These are phyloP conservation scores for Mortierella sp. DNA, from an alignment of 371 early-diverging fungal species.

Conservation along the genomic window DNA sequence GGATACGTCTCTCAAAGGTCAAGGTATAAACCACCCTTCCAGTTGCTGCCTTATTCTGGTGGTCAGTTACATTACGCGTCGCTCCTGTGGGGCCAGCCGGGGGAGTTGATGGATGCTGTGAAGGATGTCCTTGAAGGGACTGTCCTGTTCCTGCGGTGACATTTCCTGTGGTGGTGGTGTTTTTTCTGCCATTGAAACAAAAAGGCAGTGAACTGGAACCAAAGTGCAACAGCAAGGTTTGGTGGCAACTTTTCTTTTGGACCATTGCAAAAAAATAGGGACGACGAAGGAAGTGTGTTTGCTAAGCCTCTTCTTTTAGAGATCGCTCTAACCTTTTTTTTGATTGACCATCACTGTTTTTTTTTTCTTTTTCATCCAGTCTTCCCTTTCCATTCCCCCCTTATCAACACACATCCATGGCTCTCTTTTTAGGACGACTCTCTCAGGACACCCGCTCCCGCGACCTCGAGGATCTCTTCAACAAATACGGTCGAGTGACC, in stretches of 20 bases:
- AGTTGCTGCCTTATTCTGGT: background rate
- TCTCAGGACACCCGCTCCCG: slow-evolving; percentile 70
- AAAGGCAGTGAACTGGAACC: background rate
- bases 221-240: background rate
- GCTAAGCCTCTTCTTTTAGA: background rate
- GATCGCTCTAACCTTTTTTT: background rate
- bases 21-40: background rate
- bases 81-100: slow-evolving; percentile 29
- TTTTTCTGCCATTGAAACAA: background rate
- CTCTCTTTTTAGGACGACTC: slow-evolving; percentile 76
- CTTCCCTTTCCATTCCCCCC: background rate
- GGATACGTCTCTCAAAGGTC: background rate
- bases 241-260: background rate
- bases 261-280: background rate
- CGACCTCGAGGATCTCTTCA: slow-evolving; percentile 78
- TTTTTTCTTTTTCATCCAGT: background rate
- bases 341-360: background rate
- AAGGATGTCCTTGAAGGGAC: slow-evolving; percentile 28
- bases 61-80: slow-evolving; percentile 52
- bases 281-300: background rate
- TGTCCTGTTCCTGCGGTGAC: background rate
- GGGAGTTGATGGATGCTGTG: slow-evolving; percentile 27
- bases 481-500: slow-evolving; percentile 78
- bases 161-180: slow-evolving; percentile 1
- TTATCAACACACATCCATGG: slow-evolving; percentile 25